phyloP scores from a whole-genome alignment of 2,329 filamentous ascomycete genomes.

The Penicillium janthinellum region DNA sequence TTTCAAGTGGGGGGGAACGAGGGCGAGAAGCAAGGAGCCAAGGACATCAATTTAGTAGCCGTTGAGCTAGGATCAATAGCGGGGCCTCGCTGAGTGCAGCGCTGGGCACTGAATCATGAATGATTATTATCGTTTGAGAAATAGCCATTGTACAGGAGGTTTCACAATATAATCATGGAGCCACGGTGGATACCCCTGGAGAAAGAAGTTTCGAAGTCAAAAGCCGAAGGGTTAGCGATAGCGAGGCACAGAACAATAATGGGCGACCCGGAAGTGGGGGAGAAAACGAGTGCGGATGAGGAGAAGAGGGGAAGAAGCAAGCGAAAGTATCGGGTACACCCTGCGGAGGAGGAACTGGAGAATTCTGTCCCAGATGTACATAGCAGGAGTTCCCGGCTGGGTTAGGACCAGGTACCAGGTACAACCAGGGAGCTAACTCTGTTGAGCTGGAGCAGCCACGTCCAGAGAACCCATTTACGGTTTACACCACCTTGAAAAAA shows the following conservation, averaged over 20 bases:
- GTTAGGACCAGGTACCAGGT: background rate
- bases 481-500: background rate
- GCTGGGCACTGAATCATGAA: background rate
- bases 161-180: background rate
- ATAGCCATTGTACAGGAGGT: background rate
- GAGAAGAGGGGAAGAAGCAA: background rate
- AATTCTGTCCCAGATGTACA: too few relatives aligned
- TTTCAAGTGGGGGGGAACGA: conserved; percentile 7
- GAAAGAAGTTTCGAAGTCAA: background rate
- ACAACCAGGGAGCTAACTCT: background rate
- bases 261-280: conserved; percentile 1
- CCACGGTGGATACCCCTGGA: background rate
- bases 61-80: background rate
- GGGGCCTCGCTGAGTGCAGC: background rate
- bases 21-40: background rate
- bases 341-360: background rate
- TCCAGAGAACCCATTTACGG: background rate
- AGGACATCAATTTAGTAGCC: conserved; percentile 1
- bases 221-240: background rate
- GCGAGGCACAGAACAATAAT: background rate
- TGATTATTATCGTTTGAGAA: background rate
- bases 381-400: background rate
- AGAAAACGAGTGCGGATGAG: background rate
- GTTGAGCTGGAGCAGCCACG: background rate
- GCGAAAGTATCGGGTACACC: background rate